phyloP scores from a whole-genome alignment of 768 basidiomycete species.

The Russula sp. region DNA sequence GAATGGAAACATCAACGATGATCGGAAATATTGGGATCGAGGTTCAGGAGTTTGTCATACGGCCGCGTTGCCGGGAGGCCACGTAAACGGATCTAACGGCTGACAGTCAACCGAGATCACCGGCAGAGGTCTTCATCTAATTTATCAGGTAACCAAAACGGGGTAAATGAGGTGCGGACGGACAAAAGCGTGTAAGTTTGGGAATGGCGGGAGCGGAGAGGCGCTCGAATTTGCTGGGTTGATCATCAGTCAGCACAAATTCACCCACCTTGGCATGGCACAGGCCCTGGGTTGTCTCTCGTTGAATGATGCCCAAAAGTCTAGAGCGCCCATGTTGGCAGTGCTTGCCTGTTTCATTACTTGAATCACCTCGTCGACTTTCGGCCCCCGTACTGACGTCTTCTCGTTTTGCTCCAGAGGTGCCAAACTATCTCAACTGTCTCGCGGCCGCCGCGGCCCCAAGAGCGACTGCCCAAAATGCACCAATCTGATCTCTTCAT shows the following conservation, averaged over 20 bases:
- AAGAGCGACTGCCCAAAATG: conserved; percentile 5
- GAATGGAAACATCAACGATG: no score
- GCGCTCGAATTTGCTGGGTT: background rate
- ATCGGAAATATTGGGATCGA: no score
- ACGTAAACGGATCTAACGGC: background rate
- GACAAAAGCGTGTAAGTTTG: no score
- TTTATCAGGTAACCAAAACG: background rate
- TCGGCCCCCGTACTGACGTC: conserved; percentile 16
- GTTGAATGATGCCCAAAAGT: conserved; percentile 6
- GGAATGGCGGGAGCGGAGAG: background rate
- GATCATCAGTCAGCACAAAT: conserved; percentile 14
- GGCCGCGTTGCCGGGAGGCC: conserved; percentile 1
- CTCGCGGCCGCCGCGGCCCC: conserved; percentile 15
- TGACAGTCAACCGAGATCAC: background rate
- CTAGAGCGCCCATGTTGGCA: background rate
- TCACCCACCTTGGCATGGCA: background rate
- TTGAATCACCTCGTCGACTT: background rate
- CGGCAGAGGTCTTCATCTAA: background rate
- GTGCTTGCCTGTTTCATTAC: conserved; percentile 14
- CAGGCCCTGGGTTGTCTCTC: background rate
- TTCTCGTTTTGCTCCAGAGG: conserved; percentile 3
- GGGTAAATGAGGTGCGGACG: no score
- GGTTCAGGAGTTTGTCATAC: no score
- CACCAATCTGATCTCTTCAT: conserved; percentile 8
- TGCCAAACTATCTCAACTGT: background rate